Evolutionary conservation across 2,329 filamentous ascomycete genomes (phyloP), one percentile per base, ranked within the genome.

Genomic region (Cladophialophora bantiana): DNA sequence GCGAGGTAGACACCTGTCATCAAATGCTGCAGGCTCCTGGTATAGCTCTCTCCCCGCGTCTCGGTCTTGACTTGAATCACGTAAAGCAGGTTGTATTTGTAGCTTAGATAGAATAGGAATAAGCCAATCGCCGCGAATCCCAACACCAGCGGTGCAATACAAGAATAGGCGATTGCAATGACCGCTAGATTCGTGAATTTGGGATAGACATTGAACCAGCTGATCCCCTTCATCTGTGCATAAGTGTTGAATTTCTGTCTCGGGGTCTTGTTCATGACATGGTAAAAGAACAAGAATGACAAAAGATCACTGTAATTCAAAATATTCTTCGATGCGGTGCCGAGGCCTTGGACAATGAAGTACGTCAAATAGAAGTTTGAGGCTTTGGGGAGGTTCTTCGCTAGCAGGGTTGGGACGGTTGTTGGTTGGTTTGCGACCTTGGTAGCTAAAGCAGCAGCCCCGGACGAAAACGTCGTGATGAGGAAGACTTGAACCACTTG

Each of bases 331-430:
- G 85, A 73, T 90, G 86, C 68, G 4, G 63, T 73, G 26, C 69
- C 90, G 54, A 98, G 77, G 31, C 94, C 95, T 77, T 98, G 94
- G 0, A 99, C 88, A 18, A 98, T 86, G 73, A 98, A 97, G 81
- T 97, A 99, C 0, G 90, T 93, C 10, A 98, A 89, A 78, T 97
- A 99, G 75, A 97, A 96, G 78, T 96, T 98, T 64, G 93, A 94
- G 0, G 94, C 90, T 69, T 89, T 91, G 15, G 95, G 95, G 1
- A 99, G 82, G 70, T 92, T 90, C 48, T 85, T 76, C 0, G 93
- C 90, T 7, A 97, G 83, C 3, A 95, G 81, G 6, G 80, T 81
- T 1, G 92, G 89, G 7, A 87, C 85, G 0, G 82, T 82, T 6
- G 84, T 78, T 0, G 93, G 93, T 48, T 92, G 77, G 1, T 89